A percentile compares a stretch with the other conserved stretches of the same genome.
phyloP scores from a whole-genome alignment of 148 eudicot genomes.

The Arbutus unedo region DNA sequence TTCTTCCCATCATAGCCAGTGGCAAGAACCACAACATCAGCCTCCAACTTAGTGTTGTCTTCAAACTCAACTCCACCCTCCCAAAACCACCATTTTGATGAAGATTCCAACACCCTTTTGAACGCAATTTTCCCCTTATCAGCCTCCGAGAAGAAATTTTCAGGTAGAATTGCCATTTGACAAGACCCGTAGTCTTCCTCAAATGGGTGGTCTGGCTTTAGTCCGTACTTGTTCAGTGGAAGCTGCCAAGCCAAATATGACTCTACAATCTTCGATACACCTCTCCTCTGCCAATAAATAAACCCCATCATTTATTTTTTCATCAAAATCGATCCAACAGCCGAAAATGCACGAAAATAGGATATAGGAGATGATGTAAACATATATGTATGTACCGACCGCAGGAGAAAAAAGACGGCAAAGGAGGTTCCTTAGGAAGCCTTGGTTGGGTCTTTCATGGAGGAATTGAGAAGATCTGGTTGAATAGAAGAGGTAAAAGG shows the following conservation, averaged over 20 bases:
- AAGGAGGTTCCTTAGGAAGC: conserved; percentile 43
- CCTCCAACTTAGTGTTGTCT: conserved; percentile 55
- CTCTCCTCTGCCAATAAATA: conserved; percentile 37
- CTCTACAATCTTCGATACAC: conserved; percentile 59
- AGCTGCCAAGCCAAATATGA: conserved; percentile 66
- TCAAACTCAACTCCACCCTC: conserved; percentile 77
- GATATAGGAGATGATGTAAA: neutral
- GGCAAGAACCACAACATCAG: conserved; percentile 73
- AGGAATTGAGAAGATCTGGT: conserved; percentile 84
- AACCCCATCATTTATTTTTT: neutral
- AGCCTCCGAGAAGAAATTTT: conserved; percentile 64
- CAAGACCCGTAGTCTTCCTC: conserved; percentile 91
- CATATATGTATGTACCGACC: conserved; percentile 36
- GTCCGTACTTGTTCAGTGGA: conserved; percentile 65
- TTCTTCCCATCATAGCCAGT: conserved; percentile 87
- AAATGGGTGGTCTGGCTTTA: conserved; percentile 84
- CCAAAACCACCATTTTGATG: conserved; percentile 66
- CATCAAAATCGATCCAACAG: no score
- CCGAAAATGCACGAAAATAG: no score
- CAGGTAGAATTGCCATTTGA: conserved; percentile 93
- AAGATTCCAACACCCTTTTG: conserved; percentile 25
- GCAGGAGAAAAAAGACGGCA: conserved; percentile 61
- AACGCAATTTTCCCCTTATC: conserved; percentile 66
- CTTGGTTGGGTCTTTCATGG: conserved; percentile 74
- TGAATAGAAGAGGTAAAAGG: conserved; percentile 91